Conservation (phyloP, 1,284 basidiomycete species). For the Amylostereum chailletii region DNA sequence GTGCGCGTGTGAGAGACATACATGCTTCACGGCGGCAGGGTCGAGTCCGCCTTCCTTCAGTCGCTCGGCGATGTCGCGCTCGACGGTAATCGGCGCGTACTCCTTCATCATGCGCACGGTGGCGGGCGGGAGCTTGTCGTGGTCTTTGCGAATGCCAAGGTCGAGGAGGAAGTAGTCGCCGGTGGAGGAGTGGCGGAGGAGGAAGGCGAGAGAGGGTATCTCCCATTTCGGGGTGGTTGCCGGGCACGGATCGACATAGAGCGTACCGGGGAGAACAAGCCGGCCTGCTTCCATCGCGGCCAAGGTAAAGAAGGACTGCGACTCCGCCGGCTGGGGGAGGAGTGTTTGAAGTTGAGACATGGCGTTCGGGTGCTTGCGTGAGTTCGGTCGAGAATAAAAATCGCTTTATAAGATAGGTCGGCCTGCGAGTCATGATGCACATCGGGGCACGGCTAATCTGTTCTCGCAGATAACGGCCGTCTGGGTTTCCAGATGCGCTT, state of each 20-base stretch:
- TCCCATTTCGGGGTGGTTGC: slow-evolving; percentile 8
- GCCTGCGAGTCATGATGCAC: too few relatives aligned
- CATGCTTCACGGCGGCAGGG: slow-evolving; percentile 31
- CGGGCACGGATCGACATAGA: slow-evolving; percentile 14
- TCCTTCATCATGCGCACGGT: too few relatives aligned
- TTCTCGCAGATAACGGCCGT: too few relatives aligned
- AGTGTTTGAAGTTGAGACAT: neutral
- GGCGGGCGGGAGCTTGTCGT: slow-evolving; percentile 30
- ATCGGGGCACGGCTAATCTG: too few relatives aligned
- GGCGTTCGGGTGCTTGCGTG: too few relatives aligned
- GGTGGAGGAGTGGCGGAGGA: slow-evolving; percentile 34
- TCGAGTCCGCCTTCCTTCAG: slow-evolving; percentile 36
- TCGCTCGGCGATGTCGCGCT: slow-evolving; percentile 38
- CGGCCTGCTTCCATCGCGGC: slow-evolving; percentile 43
- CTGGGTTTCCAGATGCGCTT: too few relatives aligned
- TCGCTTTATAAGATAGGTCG: too few relatives aligned
- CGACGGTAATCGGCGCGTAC: slow-evolving; percentile 19
- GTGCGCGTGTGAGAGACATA: slow-evolving; percentile 45
- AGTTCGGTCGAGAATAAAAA: too few relatives aligned
- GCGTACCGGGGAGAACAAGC: slow-evolving; percentile 25
- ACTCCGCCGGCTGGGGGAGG: slow-evolving; percentile 24
- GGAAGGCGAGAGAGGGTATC: slow-evolving; percentile 39
- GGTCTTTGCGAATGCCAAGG: slow-evolving; percentile 40
- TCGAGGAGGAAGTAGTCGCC: slow-evolving; percentile 40
- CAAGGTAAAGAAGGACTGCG: slow-evolving; percentile 37